Evolutionary conservation across 768 basidiomycete species (phyloP), one percentile per base, ranked within the genome.

Genomic region (Mycena crocata): DNA sequence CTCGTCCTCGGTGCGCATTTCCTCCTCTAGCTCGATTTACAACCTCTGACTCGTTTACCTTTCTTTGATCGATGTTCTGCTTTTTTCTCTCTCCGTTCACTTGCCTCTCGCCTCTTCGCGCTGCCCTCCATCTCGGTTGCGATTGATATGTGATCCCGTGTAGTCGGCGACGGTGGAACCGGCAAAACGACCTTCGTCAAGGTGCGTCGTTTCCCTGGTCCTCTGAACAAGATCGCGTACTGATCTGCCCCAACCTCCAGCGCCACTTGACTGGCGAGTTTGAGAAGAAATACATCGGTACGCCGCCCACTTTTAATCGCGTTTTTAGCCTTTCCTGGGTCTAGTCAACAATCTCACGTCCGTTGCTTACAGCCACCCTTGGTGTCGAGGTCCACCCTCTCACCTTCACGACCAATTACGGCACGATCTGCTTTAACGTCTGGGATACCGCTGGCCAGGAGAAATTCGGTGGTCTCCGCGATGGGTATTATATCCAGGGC

Each of bases 391-490:
- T 99, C 50, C 98, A 99, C 84, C 98, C 98, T 67, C 86, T 99
- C 62, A 80, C 86, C 48, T 99, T 99, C 89, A 85, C 93, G 73
- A 99, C 98, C 86, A 99, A 99, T 89, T 99, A 93, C 75, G 98
- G 98, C 74, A 97, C 92, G 42, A 95, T 99, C 85, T 93, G 93
- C 85, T 99, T 99, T 90, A 99, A 99, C 79, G 97, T 98, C 58
- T 99, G 98, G 98, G 98, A 99, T 80, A 99, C 98, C 34, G 98
- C 98, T 59, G 98, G 98, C 46, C 98, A 99, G 86, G 98, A 99
- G 84, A 99, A 99, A 85, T 99, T 99, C 72, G 98, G 97, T 84
- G 96, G 96, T 77, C 93, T 98, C 68, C 93, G 96, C 70, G 96
- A 98, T 81, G 96, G 96, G 49, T 96, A 95, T 82, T 95, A 95